Evolutionary conservation across 2,329 filamentous ascomycete genomes (phyloP).

Genomic region (Sporothrix dimorphospora): DNA sequence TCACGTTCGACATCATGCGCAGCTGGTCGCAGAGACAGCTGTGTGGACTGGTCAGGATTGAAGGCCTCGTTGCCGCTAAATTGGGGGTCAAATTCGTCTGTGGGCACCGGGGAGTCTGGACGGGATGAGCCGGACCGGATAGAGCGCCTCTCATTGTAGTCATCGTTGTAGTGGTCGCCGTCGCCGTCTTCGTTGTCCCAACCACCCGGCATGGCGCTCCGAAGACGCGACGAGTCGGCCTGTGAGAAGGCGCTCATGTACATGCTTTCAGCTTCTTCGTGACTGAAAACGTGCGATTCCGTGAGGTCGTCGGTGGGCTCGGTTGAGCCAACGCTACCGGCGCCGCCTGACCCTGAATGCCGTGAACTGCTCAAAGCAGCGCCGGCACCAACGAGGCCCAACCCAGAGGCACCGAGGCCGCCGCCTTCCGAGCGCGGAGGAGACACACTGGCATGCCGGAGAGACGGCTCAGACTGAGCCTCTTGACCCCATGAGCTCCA

Average conservation of each 20-base stretch:
- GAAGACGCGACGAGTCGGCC: conserved; percentile 41
- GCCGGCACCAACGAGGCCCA: conserved; percentile 4
- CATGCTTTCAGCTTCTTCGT: conserved; percentile 83
- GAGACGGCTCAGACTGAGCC: conserved; percentile 45
- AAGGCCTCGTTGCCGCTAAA: not conserved
- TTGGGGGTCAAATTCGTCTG: not conserved
- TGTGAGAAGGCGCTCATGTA: conserved; percentile 76
- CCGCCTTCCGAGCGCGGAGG: not conserved
- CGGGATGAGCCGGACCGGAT: conserved; percentile 2
- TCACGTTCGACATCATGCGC: not conserved
- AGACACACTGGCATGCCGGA: conserved; percentile 32
- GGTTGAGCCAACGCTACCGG: conserved; percentile 40
- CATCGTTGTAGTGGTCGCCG: not conserved
- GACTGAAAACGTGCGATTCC: conserved; percentile 72
- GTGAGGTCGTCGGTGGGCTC: conserved; percentile 55
- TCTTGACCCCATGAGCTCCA: conserved; percentile 43
- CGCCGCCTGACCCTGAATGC: conserved; percentile 35
- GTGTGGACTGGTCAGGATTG: not conserved
- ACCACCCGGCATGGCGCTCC: conserved; percentile 53
- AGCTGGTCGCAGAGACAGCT: not conserved
- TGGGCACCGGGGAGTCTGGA: not conserved
- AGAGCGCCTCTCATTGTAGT: not conserved
- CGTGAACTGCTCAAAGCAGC: conserved; percentile 29
- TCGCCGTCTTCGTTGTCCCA: conserved; percentile 47
- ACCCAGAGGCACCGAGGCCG: not conserved